phyloP scores from a whole-genome alignment of 108 stramenopile species.

The Skeletonema costatum region DNA sequence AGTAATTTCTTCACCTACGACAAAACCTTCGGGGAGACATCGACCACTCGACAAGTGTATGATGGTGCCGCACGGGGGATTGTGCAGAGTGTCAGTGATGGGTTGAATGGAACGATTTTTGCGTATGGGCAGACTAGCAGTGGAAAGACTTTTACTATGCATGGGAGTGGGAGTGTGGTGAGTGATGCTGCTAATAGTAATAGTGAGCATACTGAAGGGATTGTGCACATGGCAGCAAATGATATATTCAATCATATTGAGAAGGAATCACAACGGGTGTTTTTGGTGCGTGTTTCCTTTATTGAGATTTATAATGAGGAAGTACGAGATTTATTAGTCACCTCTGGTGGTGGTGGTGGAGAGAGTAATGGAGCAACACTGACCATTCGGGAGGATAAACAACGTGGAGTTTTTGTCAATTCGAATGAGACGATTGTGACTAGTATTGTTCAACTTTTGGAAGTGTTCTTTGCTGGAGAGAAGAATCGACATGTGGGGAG shows the following conservation, averaged over 20 bases:
- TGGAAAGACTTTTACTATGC: slow-evolving; percentile 95
- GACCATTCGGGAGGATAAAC: slow-evolving; percentile 92
- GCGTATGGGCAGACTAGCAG: slow-evolving; percentile 93
- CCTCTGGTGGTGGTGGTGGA: slow-evolving; percentile 10
- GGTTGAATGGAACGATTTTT: slow-evolving; percentile 98
- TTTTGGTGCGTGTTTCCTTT: slow-evolving; percentile 92
- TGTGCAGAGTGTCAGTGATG: slow-evolving; percentile 83
- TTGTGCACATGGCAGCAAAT: slow-evolving; percentile 85
- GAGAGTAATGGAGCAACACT: slow-evolving; percentile 19
- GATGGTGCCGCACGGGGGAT: slow-evolving; percentile 84
- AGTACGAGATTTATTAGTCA: slow-evolving; percentile 91
- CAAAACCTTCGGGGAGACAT: slow-evolving; percentile 84
- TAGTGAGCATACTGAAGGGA: slow-evolving; percentile 62
- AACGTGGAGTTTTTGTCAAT: slow-evolving; percentile 95
- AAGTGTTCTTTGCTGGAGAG: slow-evolving; percentile 81
- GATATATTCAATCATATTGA: slow-evolving; percentile 83
- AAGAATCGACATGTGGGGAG: slow-evolving; percentile 87
- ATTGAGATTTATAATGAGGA: slow-evolving; percentile 99
- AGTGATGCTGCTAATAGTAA: slow-evolving; percentile 35
- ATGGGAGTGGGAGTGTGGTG: slow-evolving; percentile 78
- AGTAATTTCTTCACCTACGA: slow-evolving; percentile 94
- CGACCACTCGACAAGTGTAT: slow-evolving; percentile 88
- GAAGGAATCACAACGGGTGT: slow-evolving; percentile 62
- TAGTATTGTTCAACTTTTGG: slow-evolving; percentile 76
- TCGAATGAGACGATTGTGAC: slow-evolving; percentile 82